These are phyloP conservation scores for Jamesozyma hellenica DNA, from an alignment of 805 yeast genomes.

Conservation along the genomic window DNA sequence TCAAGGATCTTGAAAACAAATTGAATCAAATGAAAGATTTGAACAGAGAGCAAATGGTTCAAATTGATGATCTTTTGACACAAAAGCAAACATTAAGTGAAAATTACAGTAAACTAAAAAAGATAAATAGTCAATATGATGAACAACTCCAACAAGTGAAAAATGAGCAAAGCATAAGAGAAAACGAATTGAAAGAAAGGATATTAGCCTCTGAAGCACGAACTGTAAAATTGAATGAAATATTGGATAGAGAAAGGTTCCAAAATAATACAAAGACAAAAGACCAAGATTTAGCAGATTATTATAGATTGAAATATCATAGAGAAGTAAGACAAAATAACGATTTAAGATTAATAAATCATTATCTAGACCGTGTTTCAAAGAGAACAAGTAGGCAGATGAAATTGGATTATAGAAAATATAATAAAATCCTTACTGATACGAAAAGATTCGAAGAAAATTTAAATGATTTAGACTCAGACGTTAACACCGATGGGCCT, in stretches of 20 bases:
- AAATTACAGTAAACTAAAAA: constrained; percentile 2
- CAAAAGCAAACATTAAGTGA: constrained; percentile 2
- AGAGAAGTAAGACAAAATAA: constrained; percentile 26
- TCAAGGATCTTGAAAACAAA: not conserved
- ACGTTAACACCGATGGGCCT: not conserved
- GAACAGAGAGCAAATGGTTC: constrained; percentile 1
- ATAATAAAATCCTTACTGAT: constrained; percentile 16
- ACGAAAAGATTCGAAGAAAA: constrained; percentile 1
- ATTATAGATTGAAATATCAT: constrained; percentile 24
- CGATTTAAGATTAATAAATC: constrained; percentile 25
- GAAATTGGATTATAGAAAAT: constrained; percentile 21
- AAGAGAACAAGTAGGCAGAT: constrained; percentile 24
- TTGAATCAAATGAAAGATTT: constrained; percentile 1
- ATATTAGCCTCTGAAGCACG: constrained; percentile 1
- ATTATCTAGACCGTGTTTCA: constrained; percentile 25
- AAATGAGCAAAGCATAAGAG: not conserved
- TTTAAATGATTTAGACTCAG: constrained; percentile 1
- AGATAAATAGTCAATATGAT: not conserved
- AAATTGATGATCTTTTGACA: constrained; percentile 2
- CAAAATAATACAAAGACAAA: constrained; percentile 3
- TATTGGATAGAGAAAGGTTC: constrained; percentile 1
- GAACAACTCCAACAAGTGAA: not conserved
- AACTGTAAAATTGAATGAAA: not conserved
- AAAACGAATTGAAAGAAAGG: constrained; percentile 1
- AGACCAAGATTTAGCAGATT: constrained; percentile 20